Percentiles rank a stretch among this genome's conserved stretches.
phyloP scores from a whole-genome alignment of 371 early-diverging fungal species.

The Actinomortierella ambigua region DNA sequence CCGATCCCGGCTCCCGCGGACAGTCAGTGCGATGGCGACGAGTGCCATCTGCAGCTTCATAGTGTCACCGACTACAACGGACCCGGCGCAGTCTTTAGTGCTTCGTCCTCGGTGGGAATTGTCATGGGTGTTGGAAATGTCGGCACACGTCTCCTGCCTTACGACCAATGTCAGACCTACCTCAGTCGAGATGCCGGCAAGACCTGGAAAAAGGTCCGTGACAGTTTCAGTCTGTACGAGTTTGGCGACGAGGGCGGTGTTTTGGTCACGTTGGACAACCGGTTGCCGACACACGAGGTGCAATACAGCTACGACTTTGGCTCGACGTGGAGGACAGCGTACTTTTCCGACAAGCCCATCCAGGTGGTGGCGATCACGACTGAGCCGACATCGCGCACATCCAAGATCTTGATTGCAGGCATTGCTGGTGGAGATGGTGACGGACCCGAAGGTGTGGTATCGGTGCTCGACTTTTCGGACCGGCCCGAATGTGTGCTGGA shows the following conservation, averaged over 20 bases:
- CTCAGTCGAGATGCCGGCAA: constrained; percentile 85
- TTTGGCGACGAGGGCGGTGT: constrained; percentile 87
- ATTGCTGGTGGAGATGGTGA: constrained; percentile 17
- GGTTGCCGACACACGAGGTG: constrained; percentile 72
- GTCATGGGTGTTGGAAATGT: constrained; percentile 92
- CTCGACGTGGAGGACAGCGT: constrained; percentile 59
- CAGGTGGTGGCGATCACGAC: constrained; percentile 61
- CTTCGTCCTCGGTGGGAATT: constrained; percentile 81
- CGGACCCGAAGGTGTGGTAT: constrained; percentile 13
- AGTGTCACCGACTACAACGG: constrained; percentile 70
- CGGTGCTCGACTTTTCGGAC: constrained; percentile 33
- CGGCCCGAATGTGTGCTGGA: constrained; percentile 43
- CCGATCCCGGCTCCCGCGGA: constrained; percentile 64
- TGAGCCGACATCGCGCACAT: constrained; percentile 59
- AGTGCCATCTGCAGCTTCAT: constrained; percentile 78
- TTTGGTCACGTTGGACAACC: constrained; percentile 70
- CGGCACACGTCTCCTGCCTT: constrained; percentile 65
- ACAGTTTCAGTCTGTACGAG: constrained; percentile 66
- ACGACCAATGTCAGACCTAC: constrained; percentile 73
- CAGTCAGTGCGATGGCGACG: constrained; percentile 55
- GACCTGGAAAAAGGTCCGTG: constrained; percentile 69
- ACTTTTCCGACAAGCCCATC: constrained; percentile 53
- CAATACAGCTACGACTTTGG: constrained; percentile 54
- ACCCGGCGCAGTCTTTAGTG: constrained; percentile 70
- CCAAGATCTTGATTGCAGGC: constrained; percentile 63